Base-by-base conservation (phyloP, 148 eudicot genomes). In the Rhododendron griersonianum region DNA sequence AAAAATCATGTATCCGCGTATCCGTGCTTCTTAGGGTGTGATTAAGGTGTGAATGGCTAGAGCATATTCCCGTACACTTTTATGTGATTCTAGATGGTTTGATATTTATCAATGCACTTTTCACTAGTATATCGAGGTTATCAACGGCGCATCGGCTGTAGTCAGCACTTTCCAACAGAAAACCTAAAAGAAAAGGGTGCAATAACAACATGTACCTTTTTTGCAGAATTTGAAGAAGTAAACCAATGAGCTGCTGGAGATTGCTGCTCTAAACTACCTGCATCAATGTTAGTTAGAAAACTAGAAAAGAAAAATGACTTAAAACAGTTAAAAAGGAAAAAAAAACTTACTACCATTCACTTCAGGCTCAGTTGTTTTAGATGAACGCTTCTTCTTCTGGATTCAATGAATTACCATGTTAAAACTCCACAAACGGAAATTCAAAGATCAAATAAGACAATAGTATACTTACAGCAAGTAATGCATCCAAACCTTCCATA, bases 401-500 rank as follows among this genome's bases (percentile, higher is more conserved):
- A 89, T 37, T 84, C 85, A 85, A 84, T 67, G 48, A 86, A 78
- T 23, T 73, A 82, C 37, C 73, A 87, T 71, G 84, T 78, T 55
- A 86, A 44, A 33, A 53, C 5, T 74, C 73, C 63, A 84, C 23
- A 41, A 48, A 84, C 33, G 0, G 63, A 55, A 85, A 37, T 63
- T 18, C 18, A 78, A 81, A 21, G 87, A 74, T 16, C 16, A 21
- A 2, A 44, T 61, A 30, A 57, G 16, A 87, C 23, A 74, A 77
- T 9, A 45, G 11, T 30, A 81, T 81, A 88, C 98, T 87, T 92
- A 95, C 98, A 81, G 91, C 89, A 25, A 94, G 84, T 67, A 90
- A 86, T 87, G 82, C 86, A 88, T 88, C 93, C 65, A 95, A 87
- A 71, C 95, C 97, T 51, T 95, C 93, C 98, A 95, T 92, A 65